These are phyloP conservation scores for Paraphaeosphaeria minitans DNA, from an alignment of 2,329 filamentous ascomycete genomes.

Conservation along the genomic window DNA sequence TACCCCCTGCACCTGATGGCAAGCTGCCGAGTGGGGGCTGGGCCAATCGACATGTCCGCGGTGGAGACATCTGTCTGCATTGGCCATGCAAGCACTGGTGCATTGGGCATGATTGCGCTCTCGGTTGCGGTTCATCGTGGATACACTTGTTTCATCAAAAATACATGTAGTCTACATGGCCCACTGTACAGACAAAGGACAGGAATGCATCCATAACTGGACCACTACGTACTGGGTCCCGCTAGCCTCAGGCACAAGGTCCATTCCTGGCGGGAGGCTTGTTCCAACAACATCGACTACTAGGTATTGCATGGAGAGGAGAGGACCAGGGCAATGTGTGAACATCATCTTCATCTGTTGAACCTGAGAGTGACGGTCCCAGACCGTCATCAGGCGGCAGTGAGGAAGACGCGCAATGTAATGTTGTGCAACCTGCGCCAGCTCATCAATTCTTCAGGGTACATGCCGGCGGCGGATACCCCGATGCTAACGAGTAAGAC, in stretches of 20 bases:
- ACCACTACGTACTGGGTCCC: background rate
- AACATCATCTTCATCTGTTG: background rate
- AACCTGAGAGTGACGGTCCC: background rate
- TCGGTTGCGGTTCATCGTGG: background rate
- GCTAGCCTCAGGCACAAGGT: background rate
- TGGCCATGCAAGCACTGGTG: conserved; percentile 4
- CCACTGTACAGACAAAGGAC: background rate
- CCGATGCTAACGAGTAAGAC: conserved; percentile 9
- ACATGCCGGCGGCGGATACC: conserved; percentile 12
- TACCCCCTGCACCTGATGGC: conserved; percentile 7
- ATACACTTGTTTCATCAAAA: background rate
- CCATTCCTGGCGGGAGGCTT: conserved; percentile 10
- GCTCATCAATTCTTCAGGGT: conserved; percentile 16
- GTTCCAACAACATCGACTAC: background rate
- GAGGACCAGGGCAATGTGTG: background rate
- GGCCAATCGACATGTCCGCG: conserved; percentile 16
- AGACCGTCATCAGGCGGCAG: background rate
- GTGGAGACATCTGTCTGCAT: conserved; percentile 3
- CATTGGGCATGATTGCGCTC: background rate
- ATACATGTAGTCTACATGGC: background rate
- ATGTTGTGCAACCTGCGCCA: conserved; percentile 12
- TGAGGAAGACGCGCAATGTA: background rate
- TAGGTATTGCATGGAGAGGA: background rate
- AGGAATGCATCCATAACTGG: conserved; percentile 1
- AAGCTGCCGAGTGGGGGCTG: conserved; percentile 15